Evolutionary conservation across 2,329 filamentous ascomycete genomes (phyloP).

Genomic region (Epichloe aotearoae): DNA sequence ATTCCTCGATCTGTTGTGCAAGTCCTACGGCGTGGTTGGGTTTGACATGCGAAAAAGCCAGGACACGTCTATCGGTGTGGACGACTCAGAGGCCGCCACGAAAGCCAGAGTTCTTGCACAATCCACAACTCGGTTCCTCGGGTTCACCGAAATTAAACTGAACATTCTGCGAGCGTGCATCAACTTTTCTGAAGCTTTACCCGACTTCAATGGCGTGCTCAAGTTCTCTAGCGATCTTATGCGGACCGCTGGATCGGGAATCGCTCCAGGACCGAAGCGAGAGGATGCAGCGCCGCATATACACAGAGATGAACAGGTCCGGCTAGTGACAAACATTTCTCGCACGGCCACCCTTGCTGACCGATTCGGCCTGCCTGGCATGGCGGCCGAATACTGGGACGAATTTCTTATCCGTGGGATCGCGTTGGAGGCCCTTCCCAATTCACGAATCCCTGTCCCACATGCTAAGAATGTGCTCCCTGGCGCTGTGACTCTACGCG

Average conservation of each 20-base stretch:
- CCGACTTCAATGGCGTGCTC: conserved; percentile 83
- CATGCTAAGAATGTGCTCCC: conserved; percentile 46
- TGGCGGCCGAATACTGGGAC: conserved; percentile 89
- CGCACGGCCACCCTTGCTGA: conserved; percentile 69
- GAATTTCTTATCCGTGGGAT: conserved; percentile 79
- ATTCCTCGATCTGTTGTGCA: conserved; percentile 47
- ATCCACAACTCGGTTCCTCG: conserved; percentile 51
- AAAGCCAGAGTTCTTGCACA: conserved; percentile 47
- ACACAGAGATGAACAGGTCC: conserved; percentile 68
- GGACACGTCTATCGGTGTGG: conserved; percentile 14
- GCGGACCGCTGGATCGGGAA: conserved; percentile 65
- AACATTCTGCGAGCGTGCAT: conserved; percentile 83
- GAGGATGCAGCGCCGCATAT: conserved; percentile 60
- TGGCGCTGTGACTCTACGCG: conserved; percentile 33
- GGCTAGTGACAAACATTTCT: conserved; percentile 72
- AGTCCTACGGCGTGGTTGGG: conserved; percentile 49
- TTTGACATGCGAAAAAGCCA: conserved; percentile 25
- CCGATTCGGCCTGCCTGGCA: conserved; percentile 54
- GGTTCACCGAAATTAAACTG: conserved; percentile 67
- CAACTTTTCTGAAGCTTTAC: conserved; percentile 84
- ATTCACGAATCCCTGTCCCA: conserved; percentile 49
- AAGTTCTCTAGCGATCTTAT: conserved; percentile 76
- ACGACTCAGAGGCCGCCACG: conserved; percentile 38
- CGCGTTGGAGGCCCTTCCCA: conserved; percentile 50
- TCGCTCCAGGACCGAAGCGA: conserved; percentile 57